Evolutionary conservation across 129 eudicot genomes (phyloP), one percentile per base, ranked within the genome.

Genomic region (Mikania micrantha): DNA sequence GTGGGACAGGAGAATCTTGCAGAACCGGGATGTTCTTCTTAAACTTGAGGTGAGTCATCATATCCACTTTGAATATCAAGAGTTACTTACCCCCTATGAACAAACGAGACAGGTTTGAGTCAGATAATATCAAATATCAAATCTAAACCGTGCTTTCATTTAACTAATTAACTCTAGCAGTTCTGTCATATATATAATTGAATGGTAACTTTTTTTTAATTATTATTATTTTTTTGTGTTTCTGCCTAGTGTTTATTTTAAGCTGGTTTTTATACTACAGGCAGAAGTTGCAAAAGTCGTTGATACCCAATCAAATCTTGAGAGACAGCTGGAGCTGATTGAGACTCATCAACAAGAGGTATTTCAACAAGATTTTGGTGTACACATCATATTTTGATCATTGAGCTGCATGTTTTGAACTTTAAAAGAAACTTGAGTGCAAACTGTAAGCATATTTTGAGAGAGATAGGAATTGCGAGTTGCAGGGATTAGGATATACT

Each of bases 341-440:
- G 98, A 93, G 78, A 89, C 96, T 73, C 98, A 93, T 79, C 95
- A 89, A 76, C 90, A 89, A 60, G 98, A 93, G 96, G 98, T 93
- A 82, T 28, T 8, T 44, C 13, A 24, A 56, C 27, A 20, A 57
- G 35, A 28, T 9, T 60, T 9, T 64, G n/a, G 8, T 5, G n/a
- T 5, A 25, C 10, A 10, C 4, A 9, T 4, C 10, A 49, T 63
- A 34, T 50, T 8, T 35, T 10, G 12, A 11, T 60, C 34, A 4
- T 9, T 41, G 5, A 56, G 32, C 7, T 31, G 59, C 76, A 58
- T 71, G 36, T 24, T 71, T 27, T 35, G 16, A 53, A 36, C 35
- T 35, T 21, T 13, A 12, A 41, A 64, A 25, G 22, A 15, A 25
- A 6, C 3, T 25, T 41, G 56, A 64, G 19, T 57, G 39, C 63